These are phyloP conservation scores for Leccinum pellstonianum DNA, from an alignment of 768 basidiomycete species.

Conservation along the genomic window DNA sequence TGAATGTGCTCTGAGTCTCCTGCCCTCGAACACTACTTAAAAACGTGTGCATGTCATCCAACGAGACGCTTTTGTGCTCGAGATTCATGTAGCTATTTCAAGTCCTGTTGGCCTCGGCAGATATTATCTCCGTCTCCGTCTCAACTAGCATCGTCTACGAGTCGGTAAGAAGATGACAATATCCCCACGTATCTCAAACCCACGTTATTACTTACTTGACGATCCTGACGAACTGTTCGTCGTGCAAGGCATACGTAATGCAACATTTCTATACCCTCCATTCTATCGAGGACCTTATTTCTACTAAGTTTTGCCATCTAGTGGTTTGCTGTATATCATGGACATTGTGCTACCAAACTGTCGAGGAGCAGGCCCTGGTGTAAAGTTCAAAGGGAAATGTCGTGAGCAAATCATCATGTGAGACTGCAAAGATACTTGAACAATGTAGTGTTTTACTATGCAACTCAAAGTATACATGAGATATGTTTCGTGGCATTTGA, in stretches of 20 bases:
- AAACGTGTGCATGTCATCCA: neutral
- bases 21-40: neutral
- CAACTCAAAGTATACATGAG: too few species aligned
- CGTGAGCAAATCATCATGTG: too few species aligned
- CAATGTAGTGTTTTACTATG: too few species aligned
- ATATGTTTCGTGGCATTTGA: too few species aligned
- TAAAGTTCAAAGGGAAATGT: too few species aligned
- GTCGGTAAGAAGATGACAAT: neutral
- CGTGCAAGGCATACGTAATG: neutral
- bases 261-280: too few species aligned
- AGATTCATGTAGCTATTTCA: neutral
- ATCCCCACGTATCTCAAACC: neutral
- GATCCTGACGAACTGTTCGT: neutral
- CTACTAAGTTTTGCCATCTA: too few species aligned
- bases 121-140: neutral
- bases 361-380: too few species aligned
- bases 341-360: too few species aligned
- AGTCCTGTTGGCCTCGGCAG: neutral
- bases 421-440: too few species aligned
- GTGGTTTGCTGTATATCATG: too few species aligned
- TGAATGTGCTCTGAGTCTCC: neutral
- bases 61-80: neutral
- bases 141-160: neutral
- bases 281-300: too few species aligned
- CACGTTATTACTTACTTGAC: neutral